These are phyloP conservation scores for Mesotaenium endlicherianum DNA, from an alignment of 139 green algal species.

Conservation along the genomic window DNA sequence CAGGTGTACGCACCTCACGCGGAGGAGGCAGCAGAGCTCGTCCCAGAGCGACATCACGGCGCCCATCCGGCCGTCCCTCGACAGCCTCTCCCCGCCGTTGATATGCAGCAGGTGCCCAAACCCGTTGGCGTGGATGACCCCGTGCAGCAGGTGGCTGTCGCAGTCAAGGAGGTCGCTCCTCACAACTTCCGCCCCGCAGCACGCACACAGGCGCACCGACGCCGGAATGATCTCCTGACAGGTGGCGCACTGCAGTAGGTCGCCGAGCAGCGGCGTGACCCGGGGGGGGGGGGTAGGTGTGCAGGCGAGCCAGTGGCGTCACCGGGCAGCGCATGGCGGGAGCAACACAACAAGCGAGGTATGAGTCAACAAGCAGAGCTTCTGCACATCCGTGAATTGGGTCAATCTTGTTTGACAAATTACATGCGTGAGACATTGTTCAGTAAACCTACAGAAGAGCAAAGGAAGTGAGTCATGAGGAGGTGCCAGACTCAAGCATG, in stretches of 20 bases:
- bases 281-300: too few species aligned
- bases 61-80: constrained; percentile 51
- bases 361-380: too few species aligned
- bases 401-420: too few species aligned
- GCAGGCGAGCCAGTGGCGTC: too few species aligned
- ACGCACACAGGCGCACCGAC: background rate
- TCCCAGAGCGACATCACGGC: constrained; percentile 92
- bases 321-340: too few species aligned
- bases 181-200: background rate
- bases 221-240: background rate
- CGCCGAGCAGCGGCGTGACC: too few species aligned
- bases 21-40: constrained; percentile 74
- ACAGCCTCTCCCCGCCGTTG: constrained; percentile 73
- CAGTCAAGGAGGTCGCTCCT: background rate
- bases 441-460: too few species aligned
- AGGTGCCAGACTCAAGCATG: too few species aligned
- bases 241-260: background rate
- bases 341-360: too few species aligned
- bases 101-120: constrained; percentile 87
- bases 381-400: too few species aligned
- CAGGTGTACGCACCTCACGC: constrained; percentile 49
- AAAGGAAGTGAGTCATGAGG: too few species aligned
- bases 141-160: constrained; percentile 80
- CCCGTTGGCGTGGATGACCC: constrained; percentile 86
- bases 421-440: too few species aligned